Conservation (phyloP, 176 grass and related monocot species). For the Zea luxurians region DNA sequence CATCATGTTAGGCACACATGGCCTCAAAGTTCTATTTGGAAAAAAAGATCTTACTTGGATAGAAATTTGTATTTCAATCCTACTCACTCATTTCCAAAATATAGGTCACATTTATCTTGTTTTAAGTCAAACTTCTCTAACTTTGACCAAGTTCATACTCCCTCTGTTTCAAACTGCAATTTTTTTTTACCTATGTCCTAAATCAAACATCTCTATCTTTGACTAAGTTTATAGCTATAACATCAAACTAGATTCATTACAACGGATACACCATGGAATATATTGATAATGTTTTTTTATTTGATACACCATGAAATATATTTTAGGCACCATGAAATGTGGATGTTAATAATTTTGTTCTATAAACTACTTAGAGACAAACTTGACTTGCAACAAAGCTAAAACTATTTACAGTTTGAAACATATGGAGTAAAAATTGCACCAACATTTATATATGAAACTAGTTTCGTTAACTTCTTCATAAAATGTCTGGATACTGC, state of each 20-base stretch:
- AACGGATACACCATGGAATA: not conserved
- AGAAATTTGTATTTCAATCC: not conserved
- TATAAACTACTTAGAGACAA: not conserved
- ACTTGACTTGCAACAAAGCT: not conserved
- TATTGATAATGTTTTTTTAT: not conserved
- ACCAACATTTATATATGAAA: conserved; percentile 1
- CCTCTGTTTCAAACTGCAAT: not conserved
- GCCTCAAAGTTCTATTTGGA: not conserved
- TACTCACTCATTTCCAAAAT: too few species aligned
- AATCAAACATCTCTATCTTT: not conserved
- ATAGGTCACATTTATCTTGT: too few species aligned
- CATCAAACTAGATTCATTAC: not conserved
- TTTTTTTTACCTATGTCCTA: not conserved
- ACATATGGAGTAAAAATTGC: not conserved
- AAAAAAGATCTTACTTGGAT: not conserved
- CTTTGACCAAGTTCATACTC: not conserved
- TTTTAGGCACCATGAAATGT: not conserved
- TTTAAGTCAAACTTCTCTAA: too few species aligned
- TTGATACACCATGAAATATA: not conserved
- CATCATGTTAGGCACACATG: not conserved
- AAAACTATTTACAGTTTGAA: not conserved
- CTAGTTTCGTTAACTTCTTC: not conserved
- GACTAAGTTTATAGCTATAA: not conserved
- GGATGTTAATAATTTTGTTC: not conserved
- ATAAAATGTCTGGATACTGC: not conserved